Evolutionary conservation across 768 basidiomycete species (phyloP), one percentile per base, ranked within the genome.

Genomic region (Lentinula detonsa): DNA sequence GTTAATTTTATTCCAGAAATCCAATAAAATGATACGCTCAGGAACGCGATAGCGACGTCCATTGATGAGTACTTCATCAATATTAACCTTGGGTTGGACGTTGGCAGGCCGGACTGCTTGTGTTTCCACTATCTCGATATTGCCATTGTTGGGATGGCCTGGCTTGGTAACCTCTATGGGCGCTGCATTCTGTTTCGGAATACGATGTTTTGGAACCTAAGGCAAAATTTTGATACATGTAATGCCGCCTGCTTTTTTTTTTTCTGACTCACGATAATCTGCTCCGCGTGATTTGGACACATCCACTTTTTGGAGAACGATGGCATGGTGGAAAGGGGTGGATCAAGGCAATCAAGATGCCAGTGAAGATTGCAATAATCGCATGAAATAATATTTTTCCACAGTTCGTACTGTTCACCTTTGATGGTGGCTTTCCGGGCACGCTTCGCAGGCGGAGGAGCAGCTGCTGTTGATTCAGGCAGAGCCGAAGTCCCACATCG

Each of bases 201-300:
- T 83, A 42, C 95, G 86, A 61, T 85, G 86, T 69, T 91, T 93
- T 4, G 86, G 82, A 70, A 81, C 83, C 95, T 97, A 67, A 1
- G 56, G 65, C n/a, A 45, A 45, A 52, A 43, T 63, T 61, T 61
- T 66, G 46, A 59, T 52, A 21, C 9, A 9, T 23, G 21, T 5
- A 59, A 13, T 9, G 1, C 34, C 8, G 37, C 15, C 43, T 28
- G 18, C 6, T 15, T 21, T 39, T 4, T 6, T n/a, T 59, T 46
- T 7, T 15, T 60, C 49, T 40, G 15, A 78, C 93, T 73, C 70
- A 96, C 95, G 62, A 91, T 72, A 57, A 87, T 81, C 61, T 86
- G 85, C 65, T 97, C 95, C n/a, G 86, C 87, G 70, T 99, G 97
- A 68, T 96, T 93, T 7, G 97, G 97, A 72, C 97, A 99, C 95